A percentile compares a stretch with the other conserved stretches of the same genome.
phyloP scores from a whole-genome alignment of 2,329 filamentous ascomycete genomes.

The Epicoccum sorghinum region DNA sequence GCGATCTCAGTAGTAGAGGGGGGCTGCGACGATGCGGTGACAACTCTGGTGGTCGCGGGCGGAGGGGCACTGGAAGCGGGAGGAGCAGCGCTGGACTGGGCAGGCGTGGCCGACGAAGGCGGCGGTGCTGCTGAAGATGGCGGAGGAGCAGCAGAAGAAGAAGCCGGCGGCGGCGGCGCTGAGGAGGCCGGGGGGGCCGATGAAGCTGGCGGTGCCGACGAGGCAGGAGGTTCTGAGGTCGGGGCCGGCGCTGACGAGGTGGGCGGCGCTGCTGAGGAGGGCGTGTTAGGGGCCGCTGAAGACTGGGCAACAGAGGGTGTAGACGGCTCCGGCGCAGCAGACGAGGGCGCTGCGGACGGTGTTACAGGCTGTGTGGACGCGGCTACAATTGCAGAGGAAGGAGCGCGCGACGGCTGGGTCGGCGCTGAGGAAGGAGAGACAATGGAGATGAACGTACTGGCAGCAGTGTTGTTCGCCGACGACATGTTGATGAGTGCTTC shows the following conservation, averaged over 20 bases:
- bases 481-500: slow-evolving; percentile 30
- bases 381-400: slow-evolving; percentile 23
- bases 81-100: slow-evolving; percentile 21
- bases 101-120: slow-evolving; percentile 14
- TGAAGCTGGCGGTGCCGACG: slow-evolving; percentile 19
- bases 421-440: slow-evolving; percentile 19
- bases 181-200: slow-evolving; percentile 27
- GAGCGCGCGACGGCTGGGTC: slow-evolving; percentile 15
- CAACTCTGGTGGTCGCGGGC: slow-evolving; percentile 18
- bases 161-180: slow-evolving; percentile 21
- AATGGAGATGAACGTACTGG: slow-evolving; percentile 43
- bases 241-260: slow-evolving; percentile 14
- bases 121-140: slow-evolving; percentile 9
- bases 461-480: slow-evolving; percentile 34
- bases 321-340: slow-evolving; percentile 24
- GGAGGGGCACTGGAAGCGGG: slow-evolving; percentile 12
- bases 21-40: slow-evolving; percentile 33
- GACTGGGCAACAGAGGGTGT: slow-evolving; percentile 21
- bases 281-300: slow-evolving; percentile 25
- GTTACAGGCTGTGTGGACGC: slow-evolving; percentile 27
- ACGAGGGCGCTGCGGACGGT: slow-evolving; percentile 26
- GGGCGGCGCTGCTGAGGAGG: slow-evolving; percentile 20
- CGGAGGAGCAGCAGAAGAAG: slow-evolving; percentile 15
- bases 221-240: slow-evolving; percentile 16
- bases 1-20: slow-evolving; percentile 26